These are phyloP conservation scores for Moricandia arvensis DNA, from an alignment of 345 rosid species.

Conservation along the genomic window DNA sequence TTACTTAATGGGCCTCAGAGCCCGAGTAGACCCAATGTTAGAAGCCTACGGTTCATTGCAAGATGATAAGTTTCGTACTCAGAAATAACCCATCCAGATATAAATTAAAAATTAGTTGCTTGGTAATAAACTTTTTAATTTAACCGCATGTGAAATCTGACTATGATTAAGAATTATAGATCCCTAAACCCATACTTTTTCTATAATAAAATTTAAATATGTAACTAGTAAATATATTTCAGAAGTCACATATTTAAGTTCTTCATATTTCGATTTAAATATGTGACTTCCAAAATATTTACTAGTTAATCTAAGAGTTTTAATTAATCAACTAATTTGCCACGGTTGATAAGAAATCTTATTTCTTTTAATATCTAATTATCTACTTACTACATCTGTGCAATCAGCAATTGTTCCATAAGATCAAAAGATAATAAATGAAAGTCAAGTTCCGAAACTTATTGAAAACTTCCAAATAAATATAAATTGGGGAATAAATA, in stretches of 20 bases:
- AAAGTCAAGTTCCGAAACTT: not conserved
- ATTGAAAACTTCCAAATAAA: conserved; percentile 8
- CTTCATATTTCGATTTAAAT: not conserved
- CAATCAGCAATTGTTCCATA: not conserved
- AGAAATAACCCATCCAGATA: not conserved
- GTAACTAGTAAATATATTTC: no score
- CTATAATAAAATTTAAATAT: no score
- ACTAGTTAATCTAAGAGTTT: no score
- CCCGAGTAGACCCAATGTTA: not conserved
- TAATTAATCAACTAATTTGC: not conserved
- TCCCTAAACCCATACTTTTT: no score
- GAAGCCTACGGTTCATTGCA: not conserved
- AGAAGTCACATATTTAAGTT: no score
- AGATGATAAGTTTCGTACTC: not conserved
- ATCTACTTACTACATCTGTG: not conserved
- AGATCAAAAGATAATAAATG: not conserved
- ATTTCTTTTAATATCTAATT: not conserved
- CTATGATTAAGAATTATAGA: no score
- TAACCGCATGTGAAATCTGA: not conserved
- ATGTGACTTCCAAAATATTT: not conserved
- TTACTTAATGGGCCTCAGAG: conserved; percentile 3
- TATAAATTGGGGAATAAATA: not conserved
- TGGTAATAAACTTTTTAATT: not conserved
- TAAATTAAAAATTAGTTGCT: not conserved
- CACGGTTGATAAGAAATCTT: not conserved